These are phyloP conservation scores for Malassezia japonica DNA, from an alignment of 1,284 basidiomycete genomes.

Conservation along the genomic window DNA sequence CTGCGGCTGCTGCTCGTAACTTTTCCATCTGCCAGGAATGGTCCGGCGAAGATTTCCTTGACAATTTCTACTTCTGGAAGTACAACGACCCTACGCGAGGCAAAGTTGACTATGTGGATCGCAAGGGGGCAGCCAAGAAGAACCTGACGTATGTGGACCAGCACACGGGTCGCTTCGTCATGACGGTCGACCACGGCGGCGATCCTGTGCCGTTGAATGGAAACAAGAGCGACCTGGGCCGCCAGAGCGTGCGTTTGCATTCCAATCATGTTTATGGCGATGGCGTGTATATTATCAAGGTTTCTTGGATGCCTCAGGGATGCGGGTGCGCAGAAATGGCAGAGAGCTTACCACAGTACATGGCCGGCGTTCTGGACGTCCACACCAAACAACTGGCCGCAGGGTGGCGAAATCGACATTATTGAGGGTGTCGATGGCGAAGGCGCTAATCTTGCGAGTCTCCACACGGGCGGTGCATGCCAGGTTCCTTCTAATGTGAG, in stretches of 20 bases:
- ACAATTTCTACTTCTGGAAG: constrained; percentile 34
- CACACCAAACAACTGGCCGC: constrained; percentile 27
- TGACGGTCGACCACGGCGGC: constrained; percentile 20
- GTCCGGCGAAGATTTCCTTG: constrained; percentile 28
- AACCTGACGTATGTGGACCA: constrained; percentile 27
- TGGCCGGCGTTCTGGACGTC: constrained; percentile 46
- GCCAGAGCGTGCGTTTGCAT: constrained; percentile 23
- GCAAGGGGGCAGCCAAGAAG: constrained; percentile 18
- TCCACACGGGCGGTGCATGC: constrained; percentile 32
- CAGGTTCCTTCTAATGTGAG: constrained; percentile 14
- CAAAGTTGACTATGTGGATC: constrained; percentile 23
- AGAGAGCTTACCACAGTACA: constrained; percentile 11
- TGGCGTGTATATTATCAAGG: constrained; percentile 27
- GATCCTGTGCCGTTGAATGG: constrained; percentile 12
- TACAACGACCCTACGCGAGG: constrained; percentile 29
- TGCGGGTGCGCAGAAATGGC: constrained; percentile 18
- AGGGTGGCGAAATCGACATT: constrained; percentile 40
- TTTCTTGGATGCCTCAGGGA: constrained; percentile 26
- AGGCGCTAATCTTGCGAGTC: constrained; percentile 27
- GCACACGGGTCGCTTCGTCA: constrained; percentile 18
- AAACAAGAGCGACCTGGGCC: constrained; percentile 19
- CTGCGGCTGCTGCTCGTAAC: constrained; percentile 13
- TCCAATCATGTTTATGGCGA: constrained; percentile 29
- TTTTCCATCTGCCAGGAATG: constrained; percentile 26
- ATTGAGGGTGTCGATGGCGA: constrained; percentile 37